Conservation (phyloP, 2,329 filamentous ascomycete genomes). For the Botryotinia globosa region DNA sequence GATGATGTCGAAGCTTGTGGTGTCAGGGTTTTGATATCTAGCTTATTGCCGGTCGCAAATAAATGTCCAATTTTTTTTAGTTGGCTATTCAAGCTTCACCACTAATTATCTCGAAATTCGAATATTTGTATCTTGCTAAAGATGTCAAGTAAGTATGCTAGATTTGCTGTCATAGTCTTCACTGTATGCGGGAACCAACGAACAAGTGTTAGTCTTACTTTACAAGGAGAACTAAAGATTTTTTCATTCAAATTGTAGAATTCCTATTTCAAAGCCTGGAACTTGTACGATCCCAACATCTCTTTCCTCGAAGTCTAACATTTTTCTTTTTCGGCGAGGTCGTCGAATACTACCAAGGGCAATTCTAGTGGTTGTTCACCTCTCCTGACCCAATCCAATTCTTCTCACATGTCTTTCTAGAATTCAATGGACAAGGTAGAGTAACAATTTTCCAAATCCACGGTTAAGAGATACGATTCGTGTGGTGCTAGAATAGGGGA, state of each 20-base stretch:
- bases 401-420: too few species aligned
- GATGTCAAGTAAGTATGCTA: background rate
- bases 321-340: background rate
- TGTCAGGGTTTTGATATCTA: background rate
- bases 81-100: background rate
- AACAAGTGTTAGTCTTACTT: background rate
- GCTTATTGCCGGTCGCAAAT: too few species aligned
- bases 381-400: too few species aligned
- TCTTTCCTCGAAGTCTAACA: background rate
- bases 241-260: background rate
- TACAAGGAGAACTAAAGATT: background rate
- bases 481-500: too few species aligned
- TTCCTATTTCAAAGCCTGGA: background rate
- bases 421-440: too few species aligned
- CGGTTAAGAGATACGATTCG: too few species aligned
- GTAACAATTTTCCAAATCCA: too few species aligned
- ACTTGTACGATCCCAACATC: background rate
- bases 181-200: background rate
- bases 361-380: too few species aligned
- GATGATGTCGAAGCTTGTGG: background rate
- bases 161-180: background rate
- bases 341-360: background rate
- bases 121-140: background rate
- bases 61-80: background rate
- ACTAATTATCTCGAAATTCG: fast-evolving